phyloP scores from a whole-genome alignment of 129 eudicot species.

The Calendula officinalis region DNA sequence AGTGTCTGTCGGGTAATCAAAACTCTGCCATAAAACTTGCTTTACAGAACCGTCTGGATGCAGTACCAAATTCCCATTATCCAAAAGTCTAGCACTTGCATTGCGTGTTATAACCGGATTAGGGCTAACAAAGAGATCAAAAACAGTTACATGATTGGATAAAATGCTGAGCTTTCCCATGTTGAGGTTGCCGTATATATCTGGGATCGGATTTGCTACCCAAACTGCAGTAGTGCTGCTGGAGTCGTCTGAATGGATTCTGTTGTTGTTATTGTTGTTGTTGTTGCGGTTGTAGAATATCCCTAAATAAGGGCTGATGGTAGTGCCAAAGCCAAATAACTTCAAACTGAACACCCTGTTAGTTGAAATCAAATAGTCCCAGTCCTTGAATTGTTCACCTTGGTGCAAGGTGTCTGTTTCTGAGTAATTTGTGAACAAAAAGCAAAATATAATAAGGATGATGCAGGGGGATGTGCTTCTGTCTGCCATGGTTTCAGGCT shows the following conservation, averaged over 20 bases:
- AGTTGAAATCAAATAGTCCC: conserved; percentile 14
- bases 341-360: conserved; percentile 28
- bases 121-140: conserved; percentile 7
- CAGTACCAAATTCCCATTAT: conserved; percentile 29
- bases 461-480: not conserved
- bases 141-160: conserved; percentile 3
- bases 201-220: conserved; percentile 47
- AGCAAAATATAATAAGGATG: not conserved
- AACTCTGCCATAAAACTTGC: conserved; percentile 39
- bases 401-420: conserved; percentile 32
- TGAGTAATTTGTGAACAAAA: conserved; percentile 9
- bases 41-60: conserved; percentile 26
- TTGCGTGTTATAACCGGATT: not conserved
- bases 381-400: conserved; percentile 21
- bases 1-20: conserved; percentile 34
- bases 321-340: conserved; percentile 44
- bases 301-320: conserved; percentile 29
- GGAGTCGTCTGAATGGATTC: not conserved
- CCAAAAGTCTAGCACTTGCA: conserved; percentile 19
- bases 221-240: conserved; percentile 25
- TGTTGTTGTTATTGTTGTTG: not conserved
- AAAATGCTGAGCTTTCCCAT: conserved; percentile 26
- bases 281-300: not conserved
- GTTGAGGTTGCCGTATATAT: conserved; percentile 15
- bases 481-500: conserved; percentile 19